Conservation (phyloP, 352 stramenopile species). For the Pythium brassicae region DNA sequence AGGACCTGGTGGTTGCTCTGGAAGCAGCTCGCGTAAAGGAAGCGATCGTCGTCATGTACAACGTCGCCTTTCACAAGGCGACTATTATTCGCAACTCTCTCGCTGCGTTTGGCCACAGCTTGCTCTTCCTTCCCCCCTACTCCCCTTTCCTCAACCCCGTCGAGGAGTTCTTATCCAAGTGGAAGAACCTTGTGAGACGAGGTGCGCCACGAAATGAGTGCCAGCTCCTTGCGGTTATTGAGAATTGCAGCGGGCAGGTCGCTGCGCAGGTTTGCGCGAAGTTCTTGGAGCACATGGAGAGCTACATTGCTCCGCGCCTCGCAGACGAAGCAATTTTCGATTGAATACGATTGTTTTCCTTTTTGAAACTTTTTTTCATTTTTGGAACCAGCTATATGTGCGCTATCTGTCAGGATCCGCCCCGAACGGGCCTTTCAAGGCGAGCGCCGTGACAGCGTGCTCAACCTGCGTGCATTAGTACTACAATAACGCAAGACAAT, state of each 20-base stretch:
- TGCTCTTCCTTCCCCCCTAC: background rate
- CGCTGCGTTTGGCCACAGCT: too few species aligned
- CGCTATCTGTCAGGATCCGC: too few species aligned
- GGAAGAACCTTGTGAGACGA: background rate
- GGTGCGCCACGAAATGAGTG: background rate
- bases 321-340: background rate
- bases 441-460: too few species aligned
- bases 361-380: background rate
- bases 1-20: too few species aligned
- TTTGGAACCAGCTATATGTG: too few species aligned
- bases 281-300: background rate
- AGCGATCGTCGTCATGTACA: too few species aligned
- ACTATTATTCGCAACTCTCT: too few species aligned
- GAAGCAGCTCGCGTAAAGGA: too few species aligned
- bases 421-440: too few species aligned
- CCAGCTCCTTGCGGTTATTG: background rate
- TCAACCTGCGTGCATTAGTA: too few species aligned
- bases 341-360: background rate
- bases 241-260: background rate
- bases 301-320: background rate
- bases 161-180: constrained; percentile 1
- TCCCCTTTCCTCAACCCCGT: background rate
- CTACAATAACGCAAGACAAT: too few species aligned
- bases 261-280: background rate
- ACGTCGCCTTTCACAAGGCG: too few species aligned